A percentile compares a stretch with the other conserved stretches of the same genome.
phyloP scores from a whole-genome alignment of 106 monocot genomes.

The Agapanthus africanus region DNA sequence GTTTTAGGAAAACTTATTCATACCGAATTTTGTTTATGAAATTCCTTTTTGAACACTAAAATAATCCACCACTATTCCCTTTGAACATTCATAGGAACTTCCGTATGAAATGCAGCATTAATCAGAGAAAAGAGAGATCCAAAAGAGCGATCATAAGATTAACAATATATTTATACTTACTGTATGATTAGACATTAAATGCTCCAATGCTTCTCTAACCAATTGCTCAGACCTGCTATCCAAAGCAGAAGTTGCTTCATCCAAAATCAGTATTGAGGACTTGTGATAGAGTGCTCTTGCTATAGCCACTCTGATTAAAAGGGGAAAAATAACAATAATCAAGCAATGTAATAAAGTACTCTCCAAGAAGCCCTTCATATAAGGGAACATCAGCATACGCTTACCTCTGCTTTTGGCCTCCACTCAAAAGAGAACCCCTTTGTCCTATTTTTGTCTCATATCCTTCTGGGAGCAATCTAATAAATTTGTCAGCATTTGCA shows the following conservation, averaged over 20 bases:
- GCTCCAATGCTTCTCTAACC: constrained; percentile 54
- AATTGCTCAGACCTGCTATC: constrained; percentile 68
- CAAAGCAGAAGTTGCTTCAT: constrained; percentile 87
- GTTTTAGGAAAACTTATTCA: too few species aligned
- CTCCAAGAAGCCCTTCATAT: neutral
- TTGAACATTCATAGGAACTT: too few species aligned
- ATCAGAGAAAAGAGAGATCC: neutral
- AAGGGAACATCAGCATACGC: neutral
- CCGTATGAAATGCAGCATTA: too few species aligned
- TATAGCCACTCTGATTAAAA: constrained; percentile 52
- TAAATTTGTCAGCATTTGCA: constrained; percentile 85
- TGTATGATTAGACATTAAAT: constrained; percentile 48
- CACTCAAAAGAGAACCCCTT: constrained; percentile 71
- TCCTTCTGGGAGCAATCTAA: constrained; percentile 50
- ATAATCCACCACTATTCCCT: too few species aligned
- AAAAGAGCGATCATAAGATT: neutral
- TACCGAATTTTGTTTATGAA: too few species aligned
- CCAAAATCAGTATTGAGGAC: constrained; percentile 67
- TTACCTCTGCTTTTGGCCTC: constrained; percentile 91
- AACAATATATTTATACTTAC: constrained; percentile 45
- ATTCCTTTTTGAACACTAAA: too few species aligned
- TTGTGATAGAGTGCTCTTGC: constrained; percentile 76
- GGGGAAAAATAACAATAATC: neutral
- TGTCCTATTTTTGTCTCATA: constrained; percentile 64
- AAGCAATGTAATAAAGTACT: neutral